phyloP scores from a whole-genome alignment of 345 rosid species.

The Melaleuca quinquenervia region DNA sequence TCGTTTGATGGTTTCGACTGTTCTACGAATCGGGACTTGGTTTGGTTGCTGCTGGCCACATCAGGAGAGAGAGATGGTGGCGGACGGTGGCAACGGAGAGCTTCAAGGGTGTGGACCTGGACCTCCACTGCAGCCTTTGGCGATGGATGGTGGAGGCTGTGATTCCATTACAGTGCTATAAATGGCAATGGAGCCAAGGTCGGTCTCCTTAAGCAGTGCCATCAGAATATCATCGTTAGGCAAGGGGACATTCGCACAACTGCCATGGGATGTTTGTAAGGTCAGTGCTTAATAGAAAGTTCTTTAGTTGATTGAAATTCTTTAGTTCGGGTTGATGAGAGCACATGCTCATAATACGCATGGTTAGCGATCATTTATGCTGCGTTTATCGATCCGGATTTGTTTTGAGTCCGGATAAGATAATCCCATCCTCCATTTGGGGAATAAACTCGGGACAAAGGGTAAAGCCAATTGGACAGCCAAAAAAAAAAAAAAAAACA shows the following conservation, averaged over 20 bases:
- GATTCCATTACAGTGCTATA: neutral
- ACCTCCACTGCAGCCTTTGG: neutral
- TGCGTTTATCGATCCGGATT: neutral
- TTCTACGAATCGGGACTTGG: neutral
- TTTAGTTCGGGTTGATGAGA: neutral
- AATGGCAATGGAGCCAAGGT: neutral
- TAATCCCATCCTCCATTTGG: neutral
- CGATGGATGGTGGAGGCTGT: neutral
- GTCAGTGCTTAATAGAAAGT: neutral
- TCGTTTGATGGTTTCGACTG: neutral
- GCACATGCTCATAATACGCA: neutral
- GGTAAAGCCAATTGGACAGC: too few relatives aligned
- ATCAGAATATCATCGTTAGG: neutral
- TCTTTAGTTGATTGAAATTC: neutral
- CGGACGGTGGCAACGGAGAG: neutral
- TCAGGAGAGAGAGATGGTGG: neutral
- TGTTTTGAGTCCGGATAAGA: neutral
- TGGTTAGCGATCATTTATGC: neutral
- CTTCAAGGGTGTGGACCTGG: neutral
- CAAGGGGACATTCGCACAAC: neutral
- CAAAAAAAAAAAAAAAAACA: too few relatives aligned
- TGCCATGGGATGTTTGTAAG: neutral
- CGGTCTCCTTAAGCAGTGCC: neutral
- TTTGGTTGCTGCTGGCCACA: neutral
- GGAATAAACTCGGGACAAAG: too few relatives aligned